Percentiles rank a stretch among this genome's conserved stretches.
Conservation (phyloP, 108 stramenopile species). For the Skeletonema menzelii region DNA sequence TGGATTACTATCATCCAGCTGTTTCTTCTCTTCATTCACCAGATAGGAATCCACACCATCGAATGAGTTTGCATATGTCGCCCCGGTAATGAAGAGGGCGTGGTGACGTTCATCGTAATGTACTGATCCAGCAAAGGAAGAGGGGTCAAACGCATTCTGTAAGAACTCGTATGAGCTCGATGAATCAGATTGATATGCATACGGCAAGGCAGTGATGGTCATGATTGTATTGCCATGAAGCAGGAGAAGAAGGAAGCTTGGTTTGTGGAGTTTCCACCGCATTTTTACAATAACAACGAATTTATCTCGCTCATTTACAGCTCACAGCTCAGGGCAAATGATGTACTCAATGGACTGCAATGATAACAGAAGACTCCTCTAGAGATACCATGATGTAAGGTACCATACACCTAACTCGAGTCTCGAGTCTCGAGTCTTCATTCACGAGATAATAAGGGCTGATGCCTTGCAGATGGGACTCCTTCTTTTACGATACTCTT, state of each 20-base stretch:
- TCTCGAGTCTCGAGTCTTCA: too few relatives aligned
- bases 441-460: neutral
- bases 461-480: neutral
- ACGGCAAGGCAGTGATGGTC: neutral
- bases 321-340: too few relatives aligned
- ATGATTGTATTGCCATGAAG: neutral
- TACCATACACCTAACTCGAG: too few relatives aligned
- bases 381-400: too few relatives aligned
- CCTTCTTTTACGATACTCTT: neutral
- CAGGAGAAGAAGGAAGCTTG: neutral
- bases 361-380: too few relatives aligned
- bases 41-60: conserved; percentile 35
- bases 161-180: conserved; percentile 11
- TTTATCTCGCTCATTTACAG: too few relatives aligned
- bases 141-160: conserved; percentile 19
- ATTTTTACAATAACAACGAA: too few relatives aligned
- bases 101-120: conserved; percentile 53
- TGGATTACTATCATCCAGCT: neutral
- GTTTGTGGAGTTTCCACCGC: neutral
- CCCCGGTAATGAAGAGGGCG: conserved; percentile 48
- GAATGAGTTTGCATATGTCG: conserved; percentile 33
- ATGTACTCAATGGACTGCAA: too few relatives aligned
- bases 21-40: neutral
- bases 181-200: conserved; percentile 50
- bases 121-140: conserved; percentile 45